Evolutionary conservation across 2,329 filamentous ascomycete species (phyloP), one percentile per base, ranked within the genome.

Genomic region (Arthrobotrys pseudoclavata): DNA sequence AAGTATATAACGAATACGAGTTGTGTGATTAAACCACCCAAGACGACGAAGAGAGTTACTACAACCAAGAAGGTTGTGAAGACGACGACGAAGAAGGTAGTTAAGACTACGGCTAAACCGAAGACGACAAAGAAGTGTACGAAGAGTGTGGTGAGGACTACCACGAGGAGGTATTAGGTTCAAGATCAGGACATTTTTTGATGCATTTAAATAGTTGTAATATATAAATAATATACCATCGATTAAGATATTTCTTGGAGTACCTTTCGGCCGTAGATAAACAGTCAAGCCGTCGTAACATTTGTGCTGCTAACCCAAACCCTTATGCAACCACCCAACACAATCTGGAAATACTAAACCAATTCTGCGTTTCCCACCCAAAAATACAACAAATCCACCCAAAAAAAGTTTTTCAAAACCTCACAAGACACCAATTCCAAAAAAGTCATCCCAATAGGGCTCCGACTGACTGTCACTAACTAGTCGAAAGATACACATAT

Each of bases 131-230:
- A 45, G 24, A 53, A 31, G 50, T 31, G 50, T 10, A 53, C 50
- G 15, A 53, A 31, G 12, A 31, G 10, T 31, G 12, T 10, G 2
- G 5, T 2, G 24, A 53, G 18, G 24, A 53, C 50, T 53, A 31
- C 50, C 34, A 31, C 50, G 5, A 53, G 18, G 50, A 29, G 50
- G 24, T 53, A 53, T n/a, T 53, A 53, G 22, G n/a, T 40, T 40
- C 3, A 13, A 3, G n/a, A n/a, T n/a, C n/a, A n/a, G n/a, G n/a
- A n/a, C n/a, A n/a, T n/a, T n/a, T n/a, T n/a, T n/a, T n/a, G n/a
- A n/a, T n/a, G n/a, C n/a, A n/a, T n/a, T n/a, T n/a, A n/a, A n/a
- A n/a, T n/a, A n/a, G n/a, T n/a, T n/a, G n/a, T n/a, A n/a, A n/a
- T n/a, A n/a, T n/a, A n/a, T n/a, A n/a, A n/a, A n/a, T n/a, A n/a